Conservation (phyloP, 139 green algal genomes). For the Chlamydomonas sphaeroides region DNA sequence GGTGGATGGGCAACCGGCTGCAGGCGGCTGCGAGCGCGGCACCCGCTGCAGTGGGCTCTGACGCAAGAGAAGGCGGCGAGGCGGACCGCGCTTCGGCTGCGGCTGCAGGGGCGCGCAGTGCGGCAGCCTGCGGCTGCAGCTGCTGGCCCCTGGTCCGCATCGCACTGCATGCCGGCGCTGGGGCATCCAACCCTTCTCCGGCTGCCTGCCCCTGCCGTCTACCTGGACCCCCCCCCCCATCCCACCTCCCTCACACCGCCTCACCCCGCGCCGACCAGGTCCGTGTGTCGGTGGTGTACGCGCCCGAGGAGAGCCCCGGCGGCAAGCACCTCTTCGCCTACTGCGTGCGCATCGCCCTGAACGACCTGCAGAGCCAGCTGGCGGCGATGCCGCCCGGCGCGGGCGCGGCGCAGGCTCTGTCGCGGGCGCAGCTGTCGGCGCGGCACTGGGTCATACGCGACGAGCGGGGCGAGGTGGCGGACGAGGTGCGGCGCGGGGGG, state of each 20-base stretch:
- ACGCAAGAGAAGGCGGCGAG: no score
- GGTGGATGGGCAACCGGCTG: no score
- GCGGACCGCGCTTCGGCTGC: no score
- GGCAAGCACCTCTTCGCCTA: slow-evolving; percentile 71
- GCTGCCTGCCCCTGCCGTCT: neutral
- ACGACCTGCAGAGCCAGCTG: slow-evolving; percentile 58
- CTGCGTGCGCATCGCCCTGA: slow-evolving; percentile 71
- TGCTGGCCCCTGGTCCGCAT: no score
- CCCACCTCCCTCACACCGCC: neutral
- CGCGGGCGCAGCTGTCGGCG: slow-evolving; percentile 66
- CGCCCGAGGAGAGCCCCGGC: slow-evolving; percentile 50
- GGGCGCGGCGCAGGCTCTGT: slow-evolving; percentile 14
- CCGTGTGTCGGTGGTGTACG: slow-evolving; percentile 57
- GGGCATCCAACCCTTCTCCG: no score
- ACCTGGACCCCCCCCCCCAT: neutral
- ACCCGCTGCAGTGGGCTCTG: no score
- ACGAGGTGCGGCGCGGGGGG: slow-evolving; percentile 61
- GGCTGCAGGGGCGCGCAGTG: no score
- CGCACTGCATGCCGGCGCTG: no score
- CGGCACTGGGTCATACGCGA: slow-evolving; percentile 78
- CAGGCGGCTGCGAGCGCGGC: no score
- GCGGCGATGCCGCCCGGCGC: slow-evolving; percentile 6
- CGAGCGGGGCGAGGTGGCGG: slow-evolving; percentile 36
- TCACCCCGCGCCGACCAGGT: no score
- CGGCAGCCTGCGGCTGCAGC: no score